Evolutionary conservation across 2,329 filamentous ascomycete species (phyloP).

Genomic region (Fusarium virguliforme): DNA sequence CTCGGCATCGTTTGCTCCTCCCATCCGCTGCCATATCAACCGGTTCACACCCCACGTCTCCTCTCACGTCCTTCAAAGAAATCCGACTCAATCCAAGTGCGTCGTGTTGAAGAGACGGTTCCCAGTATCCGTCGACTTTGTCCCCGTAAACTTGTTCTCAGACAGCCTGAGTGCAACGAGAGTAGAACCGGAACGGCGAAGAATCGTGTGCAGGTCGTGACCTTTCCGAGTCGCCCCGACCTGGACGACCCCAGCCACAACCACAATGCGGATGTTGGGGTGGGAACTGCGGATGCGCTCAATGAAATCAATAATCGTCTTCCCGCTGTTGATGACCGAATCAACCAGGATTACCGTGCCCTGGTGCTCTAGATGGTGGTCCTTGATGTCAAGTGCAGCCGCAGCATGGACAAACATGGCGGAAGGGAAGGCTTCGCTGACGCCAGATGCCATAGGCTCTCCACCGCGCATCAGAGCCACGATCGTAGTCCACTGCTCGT

Average conservation of each 20-base stretch:
- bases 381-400: constrained; percentile 59
- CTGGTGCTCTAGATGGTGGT: constrained; percentile 58
- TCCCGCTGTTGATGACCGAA: constrained; percentile 70
- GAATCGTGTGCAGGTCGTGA: constrained; percentile 36
- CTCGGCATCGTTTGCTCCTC: too few species aligned
- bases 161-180: constrained; percentile 71
- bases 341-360: constrained; percentile 70
- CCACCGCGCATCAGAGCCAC: constrained; percentile 76
- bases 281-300: constrained; percentile 59
- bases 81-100: constrained; percentile 55
- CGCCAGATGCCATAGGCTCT: constrained; percentile 73
- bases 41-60: not conserved
- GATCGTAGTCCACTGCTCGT: constrained; percentile 68
- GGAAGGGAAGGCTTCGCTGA: constrained; percentile 67
- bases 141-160: constrained; percentile 70
- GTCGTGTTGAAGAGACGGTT: constrained; percentile 74
- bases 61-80: not conserved
- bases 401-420: constrained; percentile 68
- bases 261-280: constrained; percentile 63
- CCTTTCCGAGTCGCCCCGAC: constrained; percentile 45
- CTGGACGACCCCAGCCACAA: constrained; percentile 72
- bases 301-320: constrained; percentile 16
- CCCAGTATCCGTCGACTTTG: constrained; percentile 70
- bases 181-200: constrained; percentile 47
- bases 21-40: not conserved